These are phyloP conservation scores for Dalbergia cochinchinensis DNA, from an alignment of 306 rosid species.

Conservation along the genomic window DNA sequence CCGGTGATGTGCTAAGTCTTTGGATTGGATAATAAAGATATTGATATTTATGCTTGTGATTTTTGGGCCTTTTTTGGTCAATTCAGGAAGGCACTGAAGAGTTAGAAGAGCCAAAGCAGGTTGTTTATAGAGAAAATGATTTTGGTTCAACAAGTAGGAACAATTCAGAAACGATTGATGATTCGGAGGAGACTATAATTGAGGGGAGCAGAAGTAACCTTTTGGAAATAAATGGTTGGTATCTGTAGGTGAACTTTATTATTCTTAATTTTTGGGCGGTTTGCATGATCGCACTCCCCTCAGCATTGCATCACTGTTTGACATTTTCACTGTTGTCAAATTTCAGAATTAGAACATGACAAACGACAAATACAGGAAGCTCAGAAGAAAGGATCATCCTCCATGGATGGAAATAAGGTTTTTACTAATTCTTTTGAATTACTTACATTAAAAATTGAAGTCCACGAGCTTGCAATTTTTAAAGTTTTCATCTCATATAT, in stretches of 20 bases:
- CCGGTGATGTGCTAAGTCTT: neutral
- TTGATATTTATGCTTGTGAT: constrained; percentile 7
- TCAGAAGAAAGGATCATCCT: constrained; percentile 50
- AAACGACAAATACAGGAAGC: constrained; percentile 47
- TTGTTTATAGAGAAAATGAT: constrained; percentile 75
- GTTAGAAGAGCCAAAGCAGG: constrained; percentile 77
- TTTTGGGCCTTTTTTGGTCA: constrained; percentile 8
- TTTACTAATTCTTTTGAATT: constrained; percentile 24
- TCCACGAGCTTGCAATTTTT: neutral
- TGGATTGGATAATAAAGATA: constrained; percentile 20
- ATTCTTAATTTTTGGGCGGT: constrained; percentile 21
- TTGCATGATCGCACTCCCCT: constrained; percentile 26
- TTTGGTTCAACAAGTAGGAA: constrained; percentile 41
- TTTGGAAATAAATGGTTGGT: constrained; percentile 66
- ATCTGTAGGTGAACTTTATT: constrained; percentile 2
- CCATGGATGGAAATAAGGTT: constrained; percentile 66
- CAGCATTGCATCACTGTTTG: constrained; percentile 32
- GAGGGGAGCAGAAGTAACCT: constrained; percentile 47
- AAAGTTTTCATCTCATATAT: too few relatives aligned
- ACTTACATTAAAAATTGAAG: constrained; percentile 11
- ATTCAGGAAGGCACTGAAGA: constrained; percentile 70
- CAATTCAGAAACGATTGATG: constrained; percentile 43
- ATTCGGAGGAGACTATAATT: constrained; percentile 50
- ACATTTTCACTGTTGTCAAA: constrained; percentile 33
- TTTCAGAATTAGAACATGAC: constrained; percentile 61